Conservation (phyloP, 2,329 filamentous ascomycete species). For the Neofusicoccum umdonicola region DNA sequence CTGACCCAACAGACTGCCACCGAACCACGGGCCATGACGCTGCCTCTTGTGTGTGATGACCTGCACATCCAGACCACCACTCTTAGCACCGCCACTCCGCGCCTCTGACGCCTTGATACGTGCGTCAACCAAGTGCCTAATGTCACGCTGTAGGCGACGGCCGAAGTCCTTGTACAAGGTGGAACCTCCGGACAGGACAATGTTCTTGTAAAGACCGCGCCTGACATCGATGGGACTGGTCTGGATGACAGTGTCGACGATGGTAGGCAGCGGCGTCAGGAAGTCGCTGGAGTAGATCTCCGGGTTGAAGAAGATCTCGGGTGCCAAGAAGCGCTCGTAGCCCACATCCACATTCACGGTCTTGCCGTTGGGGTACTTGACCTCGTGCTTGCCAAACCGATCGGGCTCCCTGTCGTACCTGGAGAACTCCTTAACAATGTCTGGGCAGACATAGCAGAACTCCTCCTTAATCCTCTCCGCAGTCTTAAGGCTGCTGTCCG, state of each 20-base stretch:
- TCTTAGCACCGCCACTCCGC: conserved; percentile 86
- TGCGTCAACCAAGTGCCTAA: conserved; percentile 90
- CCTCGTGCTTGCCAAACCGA: conserved; percentile 85
- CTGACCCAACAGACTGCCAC: conserved; percentile 91
- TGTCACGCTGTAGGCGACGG: conserved; percentile 90
- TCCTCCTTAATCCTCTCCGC: conserved; percentile 98
- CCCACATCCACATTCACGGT: conserved; percentile 87
- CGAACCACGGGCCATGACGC: conserved; percentile 97
- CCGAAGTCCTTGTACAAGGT: conserved; percentile 99
- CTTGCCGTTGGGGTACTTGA: conserved; percentile 80
- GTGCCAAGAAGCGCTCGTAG: conserved; percentile 95
- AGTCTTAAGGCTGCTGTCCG: conserved; percentile 94
- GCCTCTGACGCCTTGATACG: conserved; percentile 90
- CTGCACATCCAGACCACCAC: conserved; percentile 91
- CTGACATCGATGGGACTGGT: conserved; percentile 96
- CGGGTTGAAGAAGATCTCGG: conserved; percentile 99
- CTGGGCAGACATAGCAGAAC: conserved; percentile 96
- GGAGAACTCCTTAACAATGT: conserved; percentile 97
- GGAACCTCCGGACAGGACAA: conserved; percentile 93
- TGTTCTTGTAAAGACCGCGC: conserved; percentile 98
- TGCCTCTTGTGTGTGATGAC: conserved; percentile 98
- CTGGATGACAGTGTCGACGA: conserved; percentile 96
- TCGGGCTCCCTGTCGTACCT: conserved; percentile 89
- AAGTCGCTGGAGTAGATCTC: conserved; percentile 99
- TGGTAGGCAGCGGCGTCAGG: conserved; percentile 86